Conservation (phyloP, 148 eudicot species). For the Rhododendron ovatum region DNA sequence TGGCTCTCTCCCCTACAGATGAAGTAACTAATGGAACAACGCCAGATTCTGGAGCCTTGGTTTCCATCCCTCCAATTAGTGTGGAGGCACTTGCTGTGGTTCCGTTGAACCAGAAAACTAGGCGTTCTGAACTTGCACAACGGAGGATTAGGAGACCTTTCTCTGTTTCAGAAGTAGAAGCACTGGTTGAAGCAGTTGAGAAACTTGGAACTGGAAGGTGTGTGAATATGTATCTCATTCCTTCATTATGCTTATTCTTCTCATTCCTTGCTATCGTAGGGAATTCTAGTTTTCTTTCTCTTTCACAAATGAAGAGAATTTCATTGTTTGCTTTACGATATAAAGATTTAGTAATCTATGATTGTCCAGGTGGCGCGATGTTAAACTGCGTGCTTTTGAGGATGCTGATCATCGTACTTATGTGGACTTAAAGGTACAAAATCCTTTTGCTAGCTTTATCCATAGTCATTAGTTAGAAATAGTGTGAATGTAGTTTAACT, state of each 20-base stretch:
- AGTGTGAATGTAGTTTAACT: not conserved
- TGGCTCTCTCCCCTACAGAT: slow-evolving; percentile 35
- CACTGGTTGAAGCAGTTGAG: slow-evolving; percentile 93
- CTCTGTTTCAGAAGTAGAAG: slow-evolving; percentile 92
- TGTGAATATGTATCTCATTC: not conserved
- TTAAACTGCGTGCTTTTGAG: slow-evolving; percentile 84
- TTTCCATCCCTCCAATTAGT: slow-evolving; percentile 44
- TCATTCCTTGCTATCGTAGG: not conserved
- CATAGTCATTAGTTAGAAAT: not conserved
- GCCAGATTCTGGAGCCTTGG: slow-evolving; percentile 60
- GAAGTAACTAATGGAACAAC: slow-evolving; percentile 23
- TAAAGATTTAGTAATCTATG: not conserved
- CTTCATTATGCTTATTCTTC: not conserved
- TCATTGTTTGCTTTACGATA: not conserved
- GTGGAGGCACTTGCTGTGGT: slow-evolving; percentile 60
- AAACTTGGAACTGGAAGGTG: slow-evolving; percentile 99
- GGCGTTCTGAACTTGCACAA: slow-evolving; percentile 71
- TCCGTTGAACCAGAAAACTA: slow-evolving; percentile 57
- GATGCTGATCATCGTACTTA: slow-evolving; percentile 90
- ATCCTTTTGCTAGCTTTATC: slow-evolving; percentile 3
- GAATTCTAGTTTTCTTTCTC: not conserved
- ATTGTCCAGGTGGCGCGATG: slow-evolving; percentile 92
- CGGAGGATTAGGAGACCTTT: slow-evolving; percentile 93
- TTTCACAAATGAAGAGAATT: not conserved
- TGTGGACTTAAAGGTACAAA: slow-evolving; percentile 90